Evolutionary conservation across 2,329 filamentous ascomycete genomes (phyloP).

Genomic region (Neopestalotiopsis sp.): DNA sequence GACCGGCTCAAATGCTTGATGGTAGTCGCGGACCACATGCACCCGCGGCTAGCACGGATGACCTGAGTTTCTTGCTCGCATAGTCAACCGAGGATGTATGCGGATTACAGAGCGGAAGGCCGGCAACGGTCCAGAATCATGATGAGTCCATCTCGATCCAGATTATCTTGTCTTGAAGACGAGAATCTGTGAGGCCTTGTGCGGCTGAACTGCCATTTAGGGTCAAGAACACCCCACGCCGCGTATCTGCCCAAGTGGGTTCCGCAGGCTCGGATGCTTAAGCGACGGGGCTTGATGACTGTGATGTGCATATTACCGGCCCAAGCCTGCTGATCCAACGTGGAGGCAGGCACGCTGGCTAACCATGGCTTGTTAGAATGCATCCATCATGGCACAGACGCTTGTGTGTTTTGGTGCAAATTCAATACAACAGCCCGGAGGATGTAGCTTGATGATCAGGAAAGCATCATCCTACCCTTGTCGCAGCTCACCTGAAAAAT

Average conservation of each 20-base stretch:
- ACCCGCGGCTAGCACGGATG: neutral
- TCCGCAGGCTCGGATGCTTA: neutral
- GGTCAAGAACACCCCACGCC: neutral
- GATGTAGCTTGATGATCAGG: neutral
- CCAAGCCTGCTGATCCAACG: neutral
- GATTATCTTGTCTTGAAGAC: neutral
- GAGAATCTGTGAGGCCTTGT: conserved; percentile 6
- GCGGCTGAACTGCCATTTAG: conserved; percentile 6
- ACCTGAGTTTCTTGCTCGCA: neutral
- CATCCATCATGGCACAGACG: neutral
- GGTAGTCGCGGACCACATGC: neutral
- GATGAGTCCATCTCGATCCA: neutral
- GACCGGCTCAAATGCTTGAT: neutral
- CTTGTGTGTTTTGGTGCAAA: neutral
- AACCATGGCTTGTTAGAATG: neutral
- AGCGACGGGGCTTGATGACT: neutral
- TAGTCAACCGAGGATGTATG: neutral
- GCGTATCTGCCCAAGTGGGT: conserved; percentile 8
- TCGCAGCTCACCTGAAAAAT: neutral
- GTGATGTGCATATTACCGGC: neutral
- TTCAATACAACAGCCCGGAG: neutral
- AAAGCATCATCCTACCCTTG: neutral
- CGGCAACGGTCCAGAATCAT: neutral
- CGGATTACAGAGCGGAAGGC: neutral
- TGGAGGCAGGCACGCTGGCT: neutral